Percentiles rank a stretch among this genome's conserved stretches.
These are phyloP conservation scores for Nematocida minor DNA, from an alignment of 371 early-diverging fungal species.

Conservation along the genomic window DNA sequence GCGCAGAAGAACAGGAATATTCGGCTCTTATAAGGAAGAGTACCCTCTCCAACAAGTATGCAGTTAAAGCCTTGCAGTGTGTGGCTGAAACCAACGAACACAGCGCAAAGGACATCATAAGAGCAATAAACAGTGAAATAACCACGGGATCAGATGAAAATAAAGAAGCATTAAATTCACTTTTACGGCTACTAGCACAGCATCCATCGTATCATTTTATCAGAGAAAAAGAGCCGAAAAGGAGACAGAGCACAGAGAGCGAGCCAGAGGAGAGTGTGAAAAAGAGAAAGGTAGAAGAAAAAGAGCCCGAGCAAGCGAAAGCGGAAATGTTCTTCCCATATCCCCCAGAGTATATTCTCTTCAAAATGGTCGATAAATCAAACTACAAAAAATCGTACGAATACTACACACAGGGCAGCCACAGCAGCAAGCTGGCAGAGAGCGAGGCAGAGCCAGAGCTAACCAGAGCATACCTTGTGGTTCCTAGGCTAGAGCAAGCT, in stretches of 20 bases:
- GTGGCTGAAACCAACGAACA: slow-evolving; percentile 47
- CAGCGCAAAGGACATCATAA: slow-evolving; percentile 17
- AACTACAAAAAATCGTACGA: not conserved
- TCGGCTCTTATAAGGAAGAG: not conserved
- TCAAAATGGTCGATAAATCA: slow-evolving; percentile 26
- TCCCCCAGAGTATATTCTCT: slow-evolving; percentile 35
- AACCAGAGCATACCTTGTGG: slow-evolving; percentile 3
- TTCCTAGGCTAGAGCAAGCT: slow-evolving; percentile 1
- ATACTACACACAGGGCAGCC: slow-evolving; percentile 11
- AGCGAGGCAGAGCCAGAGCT: not conserved
- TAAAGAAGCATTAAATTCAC: slow-evolving; percentile 18
- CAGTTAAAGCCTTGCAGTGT: slow-evolving; percentile 15
- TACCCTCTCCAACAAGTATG: slow-evolving; percentile 12
- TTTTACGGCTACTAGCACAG: not conserved
- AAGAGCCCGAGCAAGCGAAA: not conserved
- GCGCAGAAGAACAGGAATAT: slow-evolving; percentile 14
- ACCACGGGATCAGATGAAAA: not conserved
- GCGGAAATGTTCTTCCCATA: slow-evolving; percentile 6
- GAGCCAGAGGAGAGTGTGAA: not conserved
- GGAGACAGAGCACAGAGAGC: not conserved
- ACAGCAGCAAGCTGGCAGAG: not conserved
- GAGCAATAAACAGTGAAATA: slow-evolving; percentile 6
- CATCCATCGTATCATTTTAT: slow-evolving; percentile 6
- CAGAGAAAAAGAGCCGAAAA: not conserved
- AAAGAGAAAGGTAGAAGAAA: not conserved